Evolutionary conservation across 371 early-diverging fungal genomes (phyloP), one percentile per base, ranked within the genome.

Genomic region (Lichtheimia corymbifera): DNA sequence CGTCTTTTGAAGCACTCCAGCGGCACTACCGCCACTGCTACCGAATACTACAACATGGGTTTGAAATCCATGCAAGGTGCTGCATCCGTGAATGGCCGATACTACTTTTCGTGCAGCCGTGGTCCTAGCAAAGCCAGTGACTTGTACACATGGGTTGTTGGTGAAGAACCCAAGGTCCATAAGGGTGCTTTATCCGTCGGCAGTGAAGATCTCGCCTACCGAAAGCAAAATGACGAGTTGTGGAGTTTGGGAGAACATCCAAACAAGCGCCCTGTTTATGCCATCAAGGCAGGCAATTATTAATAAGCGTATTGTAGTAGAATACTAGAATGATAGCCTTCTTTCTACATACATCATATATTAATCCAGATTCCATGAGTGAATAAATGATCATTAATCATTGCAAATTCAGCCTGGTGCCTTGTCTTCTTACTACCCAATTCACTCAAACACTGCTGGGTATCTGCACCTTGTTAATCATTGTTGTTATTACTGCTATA

Each of bases 31-130:
- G 30, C 53, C 5, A 28, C 52, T 15, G 60, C 60, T 7, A 50
- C 30, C 30, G 53, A 59, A 22, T 18, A 51, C 14, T 59, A 50
- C 40, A 50, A 59, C 18, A 35, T 50, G 22, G 28, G 28, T 15
- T 30, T 59, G 41, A 50, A 18, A 1, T 59, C 60, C 14, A 51
- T 50, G 9, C 60, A 59, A 40, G 60, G 60, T 20, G 60, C 50
- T 14, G 6, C 30, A 4, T 52, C 60, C 6, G 25, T 51, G 0
- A 58, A 58, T 49, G 44, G 52, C 12, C 30, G 22, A 41, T 59
- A 59, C 50, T 59, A 30, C 45, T 59, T 59, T 17, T 50, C 59
- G 1, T 51, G 59, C 45, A 45, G 47, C 9, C 59, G 51, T 50
- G 59, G 50, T 40, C 15, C 18, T 13, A 28, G 4, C 18, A 45